Evolutionary conservation across 139 green algal species (phyloP), one percentile per base, ranked within the genome.

Genomic region (Chlamydomonas incerta): DNA sequence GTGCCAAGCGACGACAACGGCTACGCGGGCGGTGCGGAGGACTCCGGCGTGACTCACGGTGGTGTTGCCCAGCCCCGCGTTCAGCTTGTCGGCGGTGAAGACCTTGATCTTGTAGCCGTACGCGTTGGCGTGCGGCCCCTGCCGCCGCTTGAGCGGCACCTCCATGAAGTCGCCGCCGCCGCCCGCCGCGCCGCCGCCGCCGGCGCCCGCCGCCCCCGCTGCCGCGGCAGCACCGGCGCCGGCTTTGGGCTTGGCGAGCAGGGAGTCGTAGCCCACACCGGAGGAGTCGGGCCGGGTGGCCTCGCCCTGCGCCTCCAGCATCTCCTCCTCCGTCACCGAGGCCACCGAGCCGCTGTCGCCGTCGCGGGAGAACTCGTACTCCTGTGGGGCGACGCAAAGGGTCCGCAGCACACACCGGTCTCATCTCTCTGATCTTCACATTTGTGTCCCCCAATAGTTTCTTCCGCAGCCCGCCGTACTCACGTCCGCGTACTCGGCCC

Each of bases 61-160:
- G 33, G 69, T 87, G 70, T n/a, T 76, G 23, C 82, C 87, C 20
- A 91, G 82, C 1, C 87, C 82, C 0, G 87, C 82, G 47, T 87
- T 83, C 26, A 88, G 50, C 57, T 75, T 74, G 74, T 90, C 87
- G 1, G 65, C 87, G 11, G 87, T 90, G 87, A 87, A 85, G 52
- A 90, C 55, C 72, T 87, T 90, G 37, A 90, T 74, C 87, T 87
- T 87, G 80, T 85, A 87, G 33, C 33, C 35, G 62, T 71, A 74
- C 31, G 50, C 55, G 66, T 75, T 75, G 37, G 63, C 37, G 15
- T 84, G 77, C 50, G 66, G 24, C 3, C 57, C 65, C 23, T 8
- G 26, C 24, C 74, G 69, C 77, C 41, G 74, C 85, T 76, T 72
- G 28, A 89, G 75, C 13, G 75, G 75, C 68, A 89, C 85, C 8